Base-by-base conservation (phyloP, 129 eudicot species). In the Centrapalus pauciflorus region DNA sequence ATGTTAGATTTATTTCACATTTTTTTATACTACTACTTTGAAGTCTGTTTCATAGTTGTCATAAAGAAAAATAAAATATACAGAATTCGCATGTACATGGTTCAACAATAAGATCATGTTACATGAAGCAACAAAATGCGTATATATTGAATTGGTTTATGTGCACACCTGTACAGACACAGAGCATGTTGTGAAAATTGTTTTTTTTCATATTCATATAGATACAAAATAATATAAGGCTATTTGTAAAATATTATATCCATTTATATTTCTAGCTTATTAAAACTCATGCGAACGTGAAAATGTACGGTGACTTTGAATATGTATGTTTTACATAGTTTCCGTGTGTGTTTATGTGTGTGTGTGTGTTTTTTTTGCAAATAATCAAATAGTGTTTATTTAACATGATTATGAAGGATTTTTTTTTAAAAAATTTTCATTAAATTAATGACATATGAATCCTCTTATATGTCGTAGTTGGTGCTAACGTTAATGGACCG, bases 401-500 rank as follows among this genome's bases (percentile, higher is more conserved):
- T n/a, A n/a, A n/a, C n/a, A n/a, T n/a, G n/a, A n/a, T n/a, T n/a
- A n/a, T n/a, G n/a, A n/a, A n/a, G n/a, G n/a, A n/a, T n/a, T n/a
- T n/a, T n/a, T n/a, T n/a, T n/a, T n/a, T n/a, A n/a, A n/a, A n/a
- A n/a, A n/a, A n/a, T n/a, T n/a, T n/a, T n/a, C n/a, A n/a, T n/a
- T n/a, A n/a, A n/a, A n/a, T n/a, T n/a, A n/a, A n/a, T 19, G 8
- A 0, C 5, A 13, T 24, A 0, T 40, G 0, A 0, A 3, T 38
- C 7, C 5, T 12, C 13, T n/a, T 26, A 41, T 11, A 11, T 37
- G 10, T 27, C 0, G 40, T 5, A 32, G 23, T 19, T 49, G 72
- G 17, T 50, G 80, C 59, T 64, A n/a, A n/a, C n/a, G 78, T 69
- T 17, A 72, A 69, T 17, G 81, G 81, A 50, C 76, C 79, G 1